Base-by-base conservation (phyloP, 192 early-diverging fungal genomes). In the Geosiphon pyriformis region DNA sequence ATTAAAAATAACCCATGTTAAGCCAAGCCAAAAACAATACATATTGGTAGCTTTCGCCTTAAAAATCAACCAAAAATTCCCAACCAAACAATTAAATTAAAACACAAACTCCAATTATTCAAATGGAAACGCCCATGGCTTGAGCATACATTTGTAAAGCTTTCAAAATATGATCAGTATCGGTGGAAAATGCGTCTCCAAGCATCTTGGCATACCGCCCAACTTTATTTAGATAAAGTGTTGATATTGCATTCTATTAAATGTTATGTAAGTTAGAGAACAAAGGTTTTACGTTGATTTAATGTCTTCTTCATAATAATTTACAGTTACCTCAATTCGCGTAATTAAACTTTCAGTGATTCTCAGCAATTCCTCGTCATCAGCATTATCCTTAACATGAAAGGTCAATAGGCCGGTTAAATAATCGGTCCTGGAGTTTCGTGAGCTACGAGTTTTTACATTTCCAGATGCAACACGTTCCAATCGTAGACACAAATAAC, bases 101-200 rank as follows among this genome's bases (percentile, higher is more conserved):
- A n/a, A n/a, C n/a, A n/a, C n/a, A n/a, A n/a, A n/a, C n/a, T n/a
- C n/a, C n/a, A n/a, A n/a, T n/a, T n/a, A n/a, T n/a, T n/a, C n/a
- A n/a, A n/a, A n/a, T n/a, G n/a, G 25, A 3, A 2, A 22, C 69
- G 15, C 77, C 72, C 57, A 75, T 65, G 23, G 76, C 69, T 59
- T 75, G 68, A 51, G 81, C 73, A 69, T 86, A 86, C 73, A 87
- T 84, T 67, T 88, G 87, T 35, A 88, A 67, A 2, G 86, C 85
- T 3, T 78, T 68, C 12, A 88, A 30, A 54, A 89, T 79, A 53
- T 88, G 82, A 20, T 71, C 70, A 3, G 83, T 83, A 65, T 88
- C 87, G 0, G 82, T 67, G 27, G 78, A 80, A 59, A 87, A 77
- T 1, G 80, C 81, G 30, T 82, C 77, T 29, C 86, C 80, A 0